Evolutionary conservation across 2,329 filamentous ascomycete genomes (phyloP), one percentile per base, ranked within the genome.

Genomic region (Pseudocercospora vitis): DNA sequence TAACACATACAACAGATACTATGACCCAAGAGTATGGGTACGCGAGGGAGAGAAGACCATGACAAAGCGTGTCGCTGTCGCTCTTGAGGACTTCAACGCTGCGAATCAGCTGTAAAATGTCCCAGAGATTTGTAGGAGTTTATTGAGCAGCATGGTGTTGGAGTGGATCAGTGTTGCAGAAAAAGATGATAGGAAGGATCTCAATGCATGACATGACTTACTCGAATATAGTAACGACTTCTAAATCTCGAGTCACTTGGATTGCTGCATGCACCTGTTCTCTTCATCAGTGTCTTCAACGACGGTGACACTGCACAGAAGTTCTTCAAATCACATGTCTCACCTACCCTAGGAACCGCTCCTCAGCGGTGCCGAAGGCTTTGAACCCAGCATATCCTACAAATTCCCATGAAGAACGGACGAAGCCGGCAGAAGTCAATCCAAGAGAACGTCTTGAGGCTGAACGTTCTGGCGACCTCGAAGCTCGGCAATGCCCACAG

Each of bases 21-120:
- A 78, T 70, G 76, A 89, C 78, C 90, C 91, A 67, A 86, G 91
- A 76, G 90, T 96, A 71, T 96, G 91, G 92, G 89, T 96, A 59
- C 88, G 91, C 57, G 88, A 91, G 80, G 94, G 92, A 70, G 94
- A 99, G 85, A 95, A 96, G 86, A 91, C 87, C 70, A 99, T 97
- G 94, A 82, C 80, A 70, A 77, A 80, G 68, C 89, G 94, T 76
- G 84, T 96, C 63, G 71, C 83, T 65, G 84, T 86, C 73, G 92
- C 88, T 56, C 85, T 99, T 60, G 79, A 86, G 69, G 92, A 97
- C 81, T 99, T 99, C 83, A 91, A 94, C 80, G 83, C 89, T 67
- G 82, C 87, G 68, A 82, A 81, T 69, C 81, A 90, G 77, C 76
- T 92, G 75, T 95, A 88, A 59, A 62, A 53, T 52, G 42, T 52